Conservation (phyloP, 169 alveolate species). For the Amoebophrya sp. region DNA sequence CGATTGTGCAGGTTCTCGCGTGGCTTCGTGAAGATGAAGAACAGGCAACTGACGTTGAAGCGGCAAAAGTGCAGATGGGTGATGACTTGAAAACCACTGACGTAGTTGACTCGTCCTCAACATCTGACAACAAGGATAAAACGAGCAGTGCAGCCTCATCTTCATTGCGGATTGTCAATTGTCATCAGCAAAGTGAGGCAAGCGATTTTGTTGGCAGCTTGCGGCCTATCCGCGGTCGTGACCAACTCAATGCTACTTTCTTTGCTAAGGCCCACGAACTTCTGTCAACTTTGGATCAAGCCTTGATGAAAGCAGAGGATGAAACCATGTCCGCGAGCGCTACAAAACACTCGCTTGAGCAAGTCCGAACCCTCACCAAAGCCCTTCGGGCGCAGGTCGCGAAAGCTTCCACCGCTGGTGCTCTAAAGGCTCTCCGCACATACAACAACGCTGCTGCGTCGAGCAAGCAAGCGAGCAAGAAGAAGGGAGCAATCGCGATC, state of each 20-base stretch:
- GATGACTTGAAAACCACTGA: constrained; percentile 34
- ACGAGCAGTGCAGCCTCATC: background rate
- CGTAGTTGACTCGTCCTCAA: background rate
- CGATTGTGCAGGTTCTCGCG: constrained; percentile 83
- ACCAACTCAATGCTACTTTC: constrained; percentile 47
- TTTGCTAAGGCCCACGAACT: background rate
- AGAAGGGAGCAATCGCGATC: background rate
- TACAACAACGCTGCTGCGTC: background rate
- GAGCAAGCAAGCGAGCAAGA: no score
- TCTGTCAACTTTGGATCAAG: background rate
- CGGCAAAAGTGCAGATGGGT: constrained; percentile 28
- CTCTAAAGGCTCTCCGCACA: background rate
- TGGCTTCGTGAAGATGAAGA: constrained; percentile 48
- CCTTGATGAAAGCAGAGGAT: background rate
- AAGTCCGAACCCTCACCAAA: background rate
- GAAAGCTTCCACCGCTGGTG: background rate
- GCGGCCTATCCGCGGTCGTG: constrained; percentile 60
- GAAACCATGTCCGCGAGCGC: background rate
- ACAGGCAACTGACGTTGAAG: constrained; percentile 16
- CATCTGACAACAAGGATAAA: background rate
- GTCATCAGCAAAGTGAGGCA: constrained; percentile 95
- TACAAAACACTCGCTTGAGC: background rate
- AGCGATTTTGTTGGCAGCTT: constrained; percentile 91
- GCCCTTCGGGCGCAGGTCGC: background rate
- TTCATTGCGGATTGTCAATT: constrained; percentile 74